Conservation (phyloP, 202 grass and related monocot species). For the Brachypodium distachyon region DNA sequence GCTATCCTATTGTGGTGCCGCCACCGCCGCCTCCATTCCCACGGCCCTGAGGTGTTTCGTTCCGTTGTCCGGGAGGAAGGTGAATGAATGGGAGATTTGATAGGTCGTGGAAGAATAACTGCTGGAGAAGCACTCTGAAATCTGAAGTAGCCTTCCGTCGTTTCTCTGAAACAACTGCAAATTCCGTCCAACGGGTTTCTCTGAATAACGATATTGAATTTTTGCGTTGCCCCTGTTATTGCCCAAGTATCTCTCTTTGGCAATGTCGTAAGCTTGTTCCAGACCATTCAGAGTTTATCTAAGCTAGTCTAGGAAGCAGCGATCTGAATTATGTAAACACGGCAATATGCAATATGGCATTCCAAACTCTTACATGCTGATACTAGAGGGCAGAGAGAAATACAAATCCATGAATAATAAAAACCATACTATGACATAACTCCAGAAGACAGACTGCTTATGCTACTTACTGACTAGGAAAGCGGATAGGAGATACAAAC, state of each 20-base stretch:
- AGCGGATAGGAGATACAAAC: background rate
- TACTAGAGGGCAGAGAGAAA: background rate
- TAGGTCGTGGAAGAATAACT: background rate
- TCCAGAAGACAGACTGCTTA: constrained; percentile 4
- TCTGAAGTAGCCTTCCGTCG: too few relatives aligned
- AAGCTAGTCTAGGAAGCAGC: background rate
- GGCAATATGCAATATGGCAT: background rate
- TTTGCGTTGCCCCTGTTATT: background rate
- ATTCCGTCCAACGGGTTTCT: too few relatives aligned
- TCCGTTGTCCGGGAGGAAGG: background rate
- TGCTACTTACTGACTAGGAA: background rate
- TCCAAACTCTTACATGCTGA: background rate
- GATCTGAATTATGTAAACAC: background rate
- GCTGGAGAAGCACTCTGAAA: too few relatives aligned
- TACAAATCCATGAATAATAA: constrained; percentile 6
- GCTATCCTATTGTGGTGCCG: background rate
- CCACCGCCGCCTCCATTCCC: background rate
- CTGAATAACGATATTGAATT: too few relatives aligned
- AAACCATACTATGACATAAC: constrained; percentile 5
- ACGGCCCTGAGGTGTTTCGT: background rate
- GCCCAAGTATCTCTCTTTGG: too few relatives aligned
- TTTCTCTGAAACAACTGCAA: too few relatives aligned
- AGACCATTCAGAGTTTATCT: too few relatives aligned
- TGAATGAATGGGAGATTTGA: background rate
- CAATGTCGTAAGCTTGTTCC: too few relatives aligned